A percentile compares a stretch with the other conserved stretches of the same genome.
Conservation (phyloP, 208 protist genomes). For the Porcisia hertigi region DNA sequence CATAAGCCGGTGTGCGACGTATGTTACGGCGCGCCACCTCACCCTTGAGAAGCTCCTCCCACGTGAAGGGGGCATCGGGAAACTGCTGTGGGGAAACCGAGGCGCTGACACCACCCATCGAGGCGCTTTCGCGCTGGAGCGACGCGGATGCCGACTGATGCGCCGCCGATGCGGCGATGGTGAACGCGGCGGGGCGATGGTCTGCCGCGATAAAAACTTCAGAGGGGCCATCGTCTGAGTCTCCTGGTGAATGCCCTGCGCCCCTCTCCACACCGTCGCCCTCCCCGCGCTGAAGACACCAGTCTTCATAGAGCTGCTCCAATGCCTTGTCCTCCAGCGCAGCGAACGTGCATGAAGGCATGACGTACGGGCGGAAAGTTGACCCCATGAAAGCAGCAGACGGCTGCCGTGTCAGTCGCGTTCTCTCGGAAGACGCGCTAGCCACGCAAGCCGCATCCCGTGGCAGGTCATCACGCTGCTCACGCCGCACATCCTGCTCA, state of each 20-base stretch:
- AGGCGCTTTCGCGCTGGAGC: background rate
- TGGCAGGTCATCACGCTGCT: constrained; percentile 8
- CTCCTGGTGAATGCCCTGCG: background rate
- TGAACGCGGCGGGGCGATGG: constrained; percentile 67
- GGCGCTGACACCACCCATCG: background rate
- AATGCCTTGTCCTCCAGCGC: constrained; percentile 65
- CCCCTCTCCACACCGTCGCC: constrained; percentile 6
- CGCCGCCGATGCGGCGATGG: constrained; percentile 40
- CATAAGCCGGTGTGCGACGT: constrained; percentile 1
- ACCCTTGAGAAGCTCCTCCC: constrained; percentile 60
- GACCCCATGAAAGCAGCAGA: background rate
- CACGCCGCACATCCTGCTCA: constrained; percentile 37
- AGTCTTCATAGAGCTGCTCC: constrained; percentile 65
- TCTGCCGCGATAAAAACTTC: constrained; percentile 70
- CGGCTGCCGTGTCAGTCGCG: background rate
- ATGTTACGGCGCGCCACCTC: constrained; percentile 29
- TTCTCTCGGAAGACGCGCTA: background rate
- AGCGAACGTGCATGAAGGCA: constrained; percentile 52
- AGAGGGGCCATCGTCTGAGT: constrained; percentile 5
- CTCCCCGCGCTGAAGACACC: constrained; percentile 24
- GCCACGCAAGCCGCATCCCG: background rate
- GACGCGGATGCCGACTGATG: constrained; percentile 6
- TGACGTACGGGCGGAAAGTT: constrained; percentile 16
- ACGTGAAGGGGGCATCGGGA: constrained; percentile 46
- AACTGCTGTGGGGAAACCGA: background rate